Evolutionary conservation across 805 yeast species (phyloP), one percentile per base, ranked within the genome.

Genomic region (Wickerhamomyces chambardii): DNA sequence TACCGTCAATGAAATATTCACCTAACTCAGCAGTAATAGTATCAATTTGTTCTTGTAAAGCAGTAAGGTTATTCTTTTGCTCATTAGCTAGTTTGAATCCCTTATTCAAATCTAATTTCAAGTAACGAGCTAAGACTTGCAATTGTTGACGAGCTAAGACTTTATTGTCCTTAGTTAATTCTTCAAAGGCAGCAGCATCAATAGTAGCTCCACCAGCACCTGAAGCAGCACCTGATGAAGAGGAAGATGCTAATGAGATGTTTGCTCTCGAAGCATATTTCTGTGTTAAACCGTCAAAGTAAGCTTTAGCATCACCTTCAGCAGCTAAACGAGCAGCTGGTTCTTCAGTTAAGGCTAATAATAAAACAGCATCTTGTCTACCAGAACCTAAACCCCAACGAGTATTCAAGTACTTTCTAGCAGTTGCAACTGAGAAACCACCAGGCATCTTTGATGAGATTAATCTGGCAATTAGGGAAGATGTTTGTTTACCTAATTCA

Each of bases 361-460:
- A 70, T 54, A 92, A 69, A 28, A 81, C 87, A 32, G 94, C 73
- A 59, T 92, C 97, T 68, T 90, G 97, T 70, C 97, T 81, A 50
- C 97, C 96, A 32, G 84, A 43, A 46, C 84, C 94, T 51, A 92
- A 73, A 48, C 98, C 98, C 84, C 84, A 92, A 61, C 90, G 78
- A 31, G 89, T 57, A 66, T 84, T 89, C 59, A 92, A 75, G 65
- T 92, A 84, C 61, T 89, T 86, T 70, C 97, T 82, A 35, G 95
- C 95, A 45, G 74, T 68, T 42, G 96, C 81, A 49, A 90, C 80
- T 32, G 95, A 83, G 64, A 90, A 92, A 16, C 99, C 99, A 73
- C 99, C 99, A 36, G 99, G 97, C 97, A 92, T 92, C 69, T 92
- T 92, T 21, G 97, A 82, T 10, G 97, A 79, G 69, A 89, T 83